A percentile compares a stretch with the other conserved stretches of the same genome.
These are phyloP conservation scores for Gossypium bickii DNA, from an alignment of 345 rosid genomes.

Conservation along the genomic window DNA sequence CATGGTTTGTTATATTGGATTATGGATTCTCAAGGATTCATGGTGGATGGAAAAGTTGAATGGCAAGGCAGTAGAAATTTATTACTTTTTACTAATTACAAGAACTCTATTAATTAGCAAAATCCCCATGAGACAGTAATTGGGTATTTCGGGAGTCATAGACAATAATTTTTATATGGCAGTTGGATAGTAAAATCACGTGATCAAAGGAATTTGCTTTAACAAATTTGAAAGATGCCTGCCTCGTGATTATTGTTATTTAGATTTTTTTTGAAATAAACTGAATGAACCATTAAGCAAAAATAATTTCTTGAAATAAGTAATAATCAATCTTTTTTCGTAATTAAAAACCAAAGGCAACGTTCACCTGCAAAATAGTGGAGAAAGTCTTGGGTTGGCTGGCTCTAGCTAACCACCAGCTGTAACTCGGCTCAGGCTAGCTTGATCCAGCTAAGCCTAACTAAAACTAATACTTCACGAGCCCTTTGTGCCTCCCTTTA, in stretches of 20 bases:
- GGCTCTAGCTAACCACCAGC: not conserved
- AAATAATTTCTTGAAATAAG: no score
- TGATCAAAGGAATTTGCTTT: not conserved
- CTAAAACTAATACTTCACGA: not conserved
- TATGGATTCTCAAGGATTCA: no score
- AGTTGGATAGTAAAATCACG: not conserved
- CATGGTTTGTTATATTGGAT: not conserved
- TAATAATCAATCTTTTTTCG: not conserved
- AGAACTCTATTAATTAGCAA: no score
- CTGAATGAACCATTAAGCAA: no score
- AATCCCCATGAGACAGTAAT: not conserved
- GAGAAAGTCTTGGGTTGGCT: not conserved
- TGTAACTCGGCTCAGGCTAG: not conserved
- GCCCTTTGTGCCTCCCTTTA: not conserved
- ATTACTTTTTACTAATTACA: no score
- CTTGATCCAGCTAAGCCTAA: constrained; percentile 10
- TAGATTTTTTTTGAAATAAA: not conserved
- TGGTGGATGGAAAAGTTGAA: no score
- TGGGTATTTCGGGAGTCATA: not conserved
- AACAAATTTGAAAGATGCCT: not conserved
- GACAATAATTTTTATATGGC: not conserved
- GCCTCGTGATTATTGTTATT: not conserved
- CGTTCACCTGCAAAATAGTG: not conserved
- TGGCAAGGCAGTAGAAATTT: no score
- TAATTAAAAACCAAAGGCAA: not conserved